Conservation (phyloP, 441 rosid species). For the Euphorbia corollata region DNA sequence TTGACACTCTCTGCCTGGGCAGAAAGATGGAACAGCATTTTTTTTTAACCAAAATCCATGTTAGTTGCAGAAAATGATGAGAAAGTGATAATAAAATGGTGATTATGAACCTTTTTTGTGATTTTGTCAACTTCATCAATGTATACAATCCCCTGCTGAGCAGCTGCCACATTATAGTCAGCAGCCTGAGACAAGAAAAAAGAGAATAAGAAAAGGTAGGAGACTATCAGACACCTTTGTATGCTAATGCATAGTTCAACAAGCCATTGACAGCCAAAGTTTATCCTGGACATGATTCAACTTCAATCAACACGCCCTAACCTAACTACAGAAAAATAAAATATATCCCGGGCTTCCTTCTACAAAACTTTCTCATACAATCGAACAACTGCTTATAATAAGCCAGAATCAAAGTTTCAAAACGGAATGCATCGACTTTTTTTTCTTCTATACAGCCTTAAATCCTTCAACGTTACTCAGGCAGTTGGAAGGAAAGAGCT, state of each 20-base stretch:
- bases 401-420: not conserved
- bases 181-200: slow-evolving; percentile 50
- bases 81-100: not conserved
- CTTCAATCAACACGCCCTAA: not conserved
- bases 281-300: not conserved
- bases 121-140: slow-evolving; percentile 99
- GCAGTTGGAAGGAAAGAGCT: not conserved
- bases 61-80: not conserved
- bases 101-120: slow-evolving; percentile 65
- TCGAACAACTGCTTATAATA: not conserved
- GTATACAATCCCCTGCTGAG: slow-evolving; percentile 98
- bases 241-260: not conserved
- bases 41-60: not conserved
- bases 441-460: not conserved
- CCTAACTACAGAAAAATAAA: not conserved
- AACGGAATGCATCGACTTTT: not conserved
- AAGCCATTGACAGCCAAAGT: not conserved
- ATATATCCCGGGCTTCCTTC: not conserved
- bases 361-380: not conserved
- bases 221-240: not conserved
- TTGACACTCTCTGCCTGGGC: slow-evolving; percentile 90
- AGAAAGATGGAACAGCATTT: slow-evolving; percentile 18
- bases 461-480: not conserved
- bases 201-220: slow-evolving; percentile 4
- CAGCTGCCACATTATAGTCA: slow-evolving; percentile 95